phyloP scores from a whole-genome alignment of 1,139 yeast species.

The Kazachstania sp. region DNA sequence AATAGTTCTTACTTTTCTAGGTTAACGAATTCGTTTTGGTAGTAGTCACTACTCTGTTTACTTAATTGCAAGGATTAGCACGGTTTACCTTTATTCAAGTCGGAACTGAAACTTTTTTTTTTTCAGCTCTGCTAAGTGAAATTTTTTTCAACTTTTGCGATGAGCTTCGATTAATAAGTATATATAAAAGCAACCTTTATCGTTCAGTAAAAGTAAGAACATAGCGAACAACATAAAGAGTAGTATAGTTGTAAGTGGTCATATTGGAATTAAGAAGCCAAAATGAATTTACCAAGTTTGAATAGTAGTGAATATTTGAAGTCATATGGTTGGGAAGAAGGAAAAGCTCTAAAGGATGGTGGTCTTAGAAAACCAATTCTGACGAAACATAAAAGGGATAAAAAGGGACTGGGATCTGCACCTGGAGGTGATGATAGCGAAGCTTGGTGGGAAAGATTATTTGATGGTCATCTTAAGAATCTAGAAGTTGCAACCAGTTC shows the following conservation, averaged over 20 bases:
- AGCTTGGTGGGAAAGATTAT: constrained; percentile 94
- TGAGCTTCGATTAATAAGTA: constrained; percentile 8
- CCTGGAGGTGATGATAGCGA: constrained; percentile 47
- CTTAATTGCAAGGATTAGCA: too few relatives aligned
- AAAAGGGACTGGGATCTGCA: constrained; percentile 58
- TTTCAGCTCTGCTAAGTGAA: too few relatives aligned
- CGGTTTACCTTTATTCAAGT: too few relatives aligned
- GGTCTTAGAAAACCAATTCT: constrained; percentile 79
- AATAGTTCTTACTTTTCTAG: too few relatives aligned
- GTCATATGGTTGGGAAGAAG: constrained; percentile 87
- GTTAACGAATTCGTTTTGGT: too few relatives aligned
- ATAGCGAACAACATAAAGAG: too few relatives aligned
- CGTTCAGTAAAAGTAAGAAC: neutral
- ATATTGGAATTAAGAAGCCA: neutral
- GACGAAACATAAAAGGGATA: constrained; percentile 84
- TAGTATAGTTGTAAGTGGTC: neutral
- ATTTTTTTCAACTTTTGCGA: constrained; percentile 8
- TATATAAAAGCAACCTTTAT: neutral
- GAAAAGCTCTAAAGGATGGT: constrained; percentile 72
- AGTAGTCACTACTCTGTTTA: too few relatives aligned
- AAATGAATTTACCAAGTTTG: constrained; percentile 37
- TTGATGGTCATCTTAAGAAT: constrained; percentile 83
- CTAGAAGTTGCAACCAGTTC: constrained; percentile 49
- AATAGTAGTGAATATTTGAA: constrained; percentile 64
- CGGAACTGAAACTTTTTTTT: too few relatives aligned